Conservation (phyloP, 257 asterid genomes). For the Lantana camara region DNA sequence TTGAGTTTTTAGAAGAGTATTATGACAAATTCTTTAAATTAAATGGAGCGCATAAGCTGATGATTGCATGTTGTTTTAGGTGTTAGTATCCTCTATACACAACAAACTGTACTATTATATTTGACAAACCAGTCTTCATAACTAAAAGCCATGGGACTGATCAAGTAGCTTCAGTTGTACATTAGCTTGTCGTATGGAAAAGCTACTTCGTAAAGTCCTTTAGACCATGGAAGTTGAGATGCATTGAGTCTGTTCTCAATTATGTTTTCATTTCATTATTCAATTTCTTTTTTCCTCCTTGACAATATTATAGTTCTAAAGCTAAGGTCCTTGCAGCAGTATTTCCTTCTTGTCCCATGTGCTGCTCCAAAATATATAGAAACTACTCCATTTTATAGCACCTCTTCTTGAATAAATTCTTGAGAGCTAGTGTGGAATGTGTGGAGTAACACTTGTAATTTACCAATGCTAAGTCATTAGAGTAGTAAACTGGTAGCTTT, state of each 20-base stretch:
- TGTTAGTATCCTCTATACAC: neutral
- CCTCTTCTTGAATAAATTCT: constrained; percentile 9
- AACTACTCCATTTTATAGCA: neutral
- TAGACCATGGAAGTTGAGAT: constrained; percentile 1
- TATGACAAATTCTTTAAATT: neutral
- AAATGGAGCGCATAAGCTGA: constrained; percentile 22
- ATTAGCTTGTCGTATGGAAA: neutral
- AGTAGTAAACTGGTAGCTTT: constrained; percentile 23
- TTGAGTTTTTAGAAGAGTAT: constrained; percentile 22
- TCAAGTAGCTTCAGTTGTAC: neutral
- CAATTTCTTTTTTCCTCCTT: neutral
- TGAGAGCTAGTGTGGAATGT: constrained; percentile 1
- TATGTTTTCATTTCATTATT: constrained; percentile 5
- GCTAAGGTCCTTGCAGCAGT: neutral
- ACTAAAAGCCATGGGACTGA: neutral
- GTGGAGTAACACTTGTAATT: neutral
- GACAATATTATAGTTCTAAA: constrained; percentile 3
- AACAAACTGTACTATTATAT: neutral
- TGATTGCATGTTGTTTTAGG: neutral
- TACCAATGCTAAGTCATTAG: neutral
- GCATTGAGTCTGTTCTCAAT: neutral
- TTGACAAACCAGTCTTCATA: neutral
- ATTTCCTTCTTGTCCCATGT: constrained; percentile 3
- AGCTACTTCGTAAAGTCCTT: neutral
- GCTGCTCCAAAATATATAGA: neutral